Evolutionary conservation across 805 yeast species (phyloP), one percentile per base, ranked within the genome.

Genomic region (Saccharomycopsis sp.): DNA sequence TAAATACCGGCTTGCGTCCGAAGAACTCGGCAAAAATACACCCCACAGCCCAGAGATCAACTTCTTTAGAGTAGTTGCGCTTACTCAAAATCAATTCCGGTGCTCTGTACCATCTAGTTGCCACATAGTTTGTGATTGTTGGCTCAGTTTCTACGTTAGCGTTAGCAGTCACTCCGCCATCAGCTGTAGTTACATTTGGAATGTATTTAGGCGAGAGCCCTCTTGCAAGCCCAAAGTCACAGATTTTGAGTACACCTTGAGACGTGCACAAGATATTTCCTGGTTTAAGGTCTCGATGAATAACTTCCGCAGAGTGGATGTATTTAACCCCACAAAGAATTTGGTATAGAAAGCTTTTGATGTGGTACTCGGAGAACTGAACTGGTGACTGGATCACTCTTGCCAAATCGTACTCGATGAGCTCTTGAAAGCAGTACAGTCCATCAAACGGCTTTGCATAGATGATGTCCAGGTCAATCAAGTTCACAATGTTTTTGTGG

Each of bases 61-160:
- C 86, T 1, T 81, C 76, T 58, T 86, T 86, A 2, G 83, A 78
- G 66, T 89, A 89, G 16, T 64, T 66, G 54, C 75, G 78, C 57
- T 79, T 76, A 9, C 87, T 78, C 37, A 91, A 70, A 50, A 91
- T 80, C 52, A 91, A 75, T 66, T 91, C 98, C 0, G 98, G 98
- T 0, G 97, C 97, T 51, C 98, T 76, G 66, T 91, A 91, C 97
- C 97, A 91, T 58, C 97, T 73, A 0, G 97, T 91, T 0, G 97
- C 97, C 23, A 91, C 97, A 67, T 91, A 91, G 64, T 83, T 85
- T 9, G 96, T 88, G 24, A 88, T 87, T 15, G 15, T 53, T 5
- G 18, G 7, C 16, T 44, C 48, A 12, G 37, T 7, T 29, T 29
- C 12, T 29, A 79, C 75, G 34, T 73, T 66, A 5, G 48, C 16